These are phyloP conservation scores for Ceratonia siliqua DNA, from an alignment of 306 rosid genomes.

Conservation along the genomic window DNA sequence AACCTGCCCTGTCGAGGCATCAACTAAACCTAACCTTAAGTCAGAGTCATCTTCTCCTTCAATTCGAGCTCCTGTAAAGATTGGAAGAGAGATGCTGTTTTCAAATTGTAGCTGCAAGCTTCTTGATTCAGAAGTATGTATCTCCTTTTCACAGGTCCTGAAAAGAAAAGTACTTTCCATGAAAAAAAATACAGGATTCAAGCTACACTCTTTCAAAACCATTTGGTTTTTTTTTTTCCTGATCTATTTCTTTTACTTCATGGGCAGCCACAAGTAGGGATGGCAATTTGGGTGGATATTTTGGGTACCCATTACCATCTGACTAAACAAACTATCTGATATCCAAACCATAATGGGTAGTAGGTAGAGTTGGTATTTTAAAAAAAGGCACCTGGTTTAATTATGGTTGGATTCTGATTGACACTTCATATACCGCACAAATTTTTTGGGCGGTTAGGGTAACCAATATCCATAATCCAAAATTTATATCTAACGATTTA, in stretches of 20 bases:
- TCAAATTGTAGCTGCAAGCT: constrained; percentile 70
- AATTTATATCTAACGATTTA: too few relatives aligned
- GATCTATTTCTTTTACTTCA: constrained; percentile 25
- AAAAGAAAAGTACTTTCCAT: constrained; percentile 37
- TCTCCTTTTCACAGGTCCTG: constrained; percentile 73
- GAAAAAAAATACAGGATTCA: constrained; percentile 27
- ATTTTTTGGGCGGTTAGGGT: too few relatives aligned
- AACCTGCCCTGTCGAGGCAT: constrained; percentile 55
- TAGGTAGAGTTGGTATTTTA: too few relatives aligned
- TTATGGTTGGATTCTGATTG: too few relatives aligned
- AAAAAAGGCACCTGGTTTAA: too few relatives aligned
- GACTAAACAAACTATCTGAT: too few relatives aligned
- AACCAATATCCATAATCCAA: too few relatives aligned
- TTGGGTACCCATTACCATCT: too few relatives aligned
- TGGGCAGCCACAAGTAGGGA: neutral
- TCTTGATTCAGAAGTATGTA: constrained; percentile 53
- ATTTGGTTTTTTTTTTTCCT: neutral
- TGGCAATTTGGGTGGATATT: too few relatives aligned
- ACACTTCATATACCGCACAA: too few relatives aligned
- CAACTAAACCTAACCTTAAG: constrained; percentile 70
- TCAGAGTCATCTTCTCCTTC: constrained; percentile 78
- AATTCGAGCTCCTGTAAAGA: constrained; percentile 93
- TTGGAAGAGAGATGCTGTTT: constrained; percentile 76
- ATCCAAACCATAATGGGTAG: too few relatives aligned
- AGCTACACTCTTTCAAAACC: constrained; percentile 27